Conservation (phyloP, 352 stramenopile genomes). For the Phytophthora vignae region DNA sequence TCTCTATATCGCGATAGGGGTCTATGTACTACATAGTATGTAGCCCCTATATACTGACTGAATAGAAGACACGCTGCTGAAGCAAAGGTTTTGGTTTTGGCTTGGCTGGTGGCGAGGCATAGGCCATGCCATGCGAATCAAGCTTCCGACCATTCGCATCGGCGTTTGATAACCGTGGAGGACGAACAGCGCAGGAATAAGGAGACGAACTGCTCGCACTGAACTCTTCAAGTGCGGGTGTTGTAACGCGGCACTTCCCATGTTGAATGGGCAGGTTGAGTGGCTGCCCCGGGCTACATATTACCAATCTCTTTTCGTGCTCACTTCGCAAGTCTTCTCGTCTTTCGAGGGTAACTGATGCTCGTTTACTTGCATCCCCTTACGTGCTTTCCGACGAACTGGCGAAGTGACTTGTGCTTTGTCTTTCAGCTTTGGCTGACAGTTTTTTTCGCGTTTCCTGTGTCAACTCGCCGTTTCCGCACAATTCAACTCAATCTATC, state of each 20-base stretch:
- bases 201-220: background rate
- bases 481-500: too few species aligned
- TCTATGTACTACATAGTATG: too few species aligned
- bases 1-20: background rate
- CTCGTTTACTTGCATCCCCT: too few species aligned
- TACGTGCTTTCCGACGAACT: background rate
- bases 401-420: background rate
- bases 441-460: constrained; percentile 3
- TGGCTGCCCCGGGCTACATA: background rate
- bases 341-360: background rate
- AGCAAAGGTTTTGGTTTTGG: too few species aligned
- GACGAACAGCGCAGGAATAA: background rate
- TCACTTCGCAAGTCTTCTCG: background rate
- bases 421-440: background rate
- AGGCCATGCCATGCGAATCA: background rate
- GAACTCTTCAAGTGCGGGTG: background rate
- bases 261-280: background rate
- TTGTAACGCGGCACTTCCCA: background rate
- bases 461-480: constrained; percentile 1
- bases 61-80: too few species aligned
- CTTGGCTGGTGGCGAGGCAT: background rate
- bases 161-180: constrained; percentile 1
- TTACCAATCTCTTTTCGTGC: background rate
- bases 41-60: too few species aligned
- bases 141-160: background rate